Conservation (phyloP, 2,329 filamentous ascomycete species). For the Nemania serpens region DNA sequence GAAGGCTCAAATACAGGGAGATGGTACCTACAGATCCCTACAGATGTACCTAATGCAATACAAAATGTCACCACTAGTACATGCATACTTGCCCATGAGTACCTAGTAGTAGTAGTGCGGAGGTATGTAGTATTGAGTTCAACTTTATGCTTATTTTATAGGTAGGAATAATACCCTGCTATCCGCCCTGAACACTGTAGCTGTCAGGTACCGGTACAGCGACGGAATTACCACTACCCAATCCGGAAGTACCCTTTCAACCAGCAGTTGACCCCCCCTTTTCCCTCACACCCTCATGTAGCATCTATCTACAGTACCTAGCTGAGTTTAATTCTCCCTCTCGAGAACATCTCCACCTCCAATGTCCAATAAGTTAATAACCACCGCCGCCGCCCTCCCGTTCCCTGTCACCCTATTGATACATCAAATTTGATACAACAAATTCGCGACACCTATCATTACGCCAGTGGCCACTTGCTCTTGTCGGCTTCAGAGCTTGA, state of each 20-base stretch:
- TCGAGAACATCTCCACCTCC: conserved; percentile 26
- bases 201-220: conserved; percentile 7
- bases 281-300: background rate
- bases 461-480: background rate
- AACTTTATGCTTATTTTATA: too few species aligned
- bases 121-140: conserved; percentile 5
- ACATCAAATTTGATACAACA: background rate
- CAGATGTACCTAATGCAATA: background rate
- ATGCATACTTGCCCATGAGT: too few species aligned
- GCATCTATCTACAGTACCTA: background rate
- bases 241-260: conserved; percentile 27
- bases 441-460: conserved; percentile 16
- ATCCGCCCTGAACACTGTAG: background rate
- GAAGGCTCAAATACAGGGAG: too few species aligned
- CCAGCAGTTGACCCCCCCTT: conserved; percentile 35
- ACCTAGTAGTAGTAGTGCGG: too few species aligned
- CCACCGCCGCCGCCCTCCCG: conserved; percentile 21
- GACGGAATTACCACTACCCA: conserved; percentile 11
- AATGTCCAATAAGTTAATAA: conserved; percentile 28
- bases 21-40: too few species aligned
- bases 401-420: conserved; percentile 22
- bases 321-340: conserved; percentile 4
- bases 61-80: background rate
- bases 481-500: background rate
- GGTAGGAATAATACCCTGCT: background rate